Evolutionary conservation across 805 yeast genomes (phyloP).

Genomic region (Myxozyma lipomycoides): DNA sequence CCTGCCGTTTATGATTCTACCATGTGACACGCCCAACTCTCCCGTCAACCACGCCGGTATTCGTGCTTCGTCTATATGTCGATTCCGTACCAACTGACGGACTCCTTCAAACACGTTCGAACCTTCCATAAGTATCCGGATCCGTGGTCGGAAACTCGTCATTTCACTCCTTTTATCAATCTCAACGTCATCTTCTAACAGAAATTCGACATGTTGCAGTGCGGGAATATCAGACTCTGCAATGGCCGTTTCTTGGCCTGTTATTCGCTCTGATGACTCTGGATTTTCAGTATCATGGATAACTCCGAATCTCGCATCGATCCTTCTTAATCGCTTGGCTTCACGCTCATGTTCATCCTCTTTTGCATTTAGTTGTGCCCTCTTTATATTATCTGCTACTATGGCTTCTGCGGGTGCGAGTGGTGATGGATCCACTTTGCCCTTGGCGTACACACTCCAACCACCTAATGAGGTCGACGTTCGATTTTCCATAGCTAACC

Average conservation of each 20-base stretch:
- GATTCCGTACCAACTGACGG: slow-evolving; percentile 16
- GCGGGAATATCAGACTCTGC: slow-evolving; percentile 7
- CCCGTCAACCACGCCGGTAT: slow-evolving; percentile 31
- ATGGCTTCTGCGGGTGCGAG: slow-evolving; percentile 16
- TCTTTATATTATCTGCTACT: background rate
- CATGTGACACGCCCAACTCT: slow-evolving; percentile 22
- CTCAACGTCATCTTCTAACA: slow-evolving; percentile 9
- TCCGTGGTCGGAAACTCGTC: slow-evolving; percentile 5
- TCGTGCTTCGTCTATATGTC: slow-evolving; percentile 13
- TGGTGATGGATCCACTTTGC: slow-evolving; percentile 25
- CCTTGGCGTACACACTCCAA: slow-evolving; percentile 28
- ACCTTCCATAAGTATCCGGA: slow-evolving; percentile 23
- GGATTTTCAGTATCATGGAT: slow-evolving; percentile 1
- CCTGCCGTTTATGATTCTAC: slow-evolving; percentile 15
- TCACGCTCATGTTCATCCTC: slow-evolving; percentile 5
- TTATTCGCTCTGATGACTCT: background rate
- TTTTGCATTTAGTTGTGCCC: background rate
- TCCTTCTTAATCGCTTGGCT: slow-evolving; percentile 5
- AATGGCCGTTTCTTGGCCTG: background rate
- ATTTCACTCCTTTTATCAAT: slow-evolving; percentile 2
- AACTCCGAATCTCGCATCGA: slow-evolving; percentile 24
- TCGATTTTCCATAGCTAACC: slow-evolving; percentile 13
- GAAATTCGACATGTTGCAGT: slow-evolving; percentile 17
- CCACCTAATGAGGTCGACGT: slow-evolving; percentile 25
- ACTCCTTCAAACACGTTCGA: slow-evolving; percentile 27